A percentile compares a stretch with the other conserved stretches of the same genome.
These are phyloP conservation scores for Rhizophlyctis rosea DNA, from an alignment of 192 early-diverging fungal species.

Conservation along the genomic window DNA sequence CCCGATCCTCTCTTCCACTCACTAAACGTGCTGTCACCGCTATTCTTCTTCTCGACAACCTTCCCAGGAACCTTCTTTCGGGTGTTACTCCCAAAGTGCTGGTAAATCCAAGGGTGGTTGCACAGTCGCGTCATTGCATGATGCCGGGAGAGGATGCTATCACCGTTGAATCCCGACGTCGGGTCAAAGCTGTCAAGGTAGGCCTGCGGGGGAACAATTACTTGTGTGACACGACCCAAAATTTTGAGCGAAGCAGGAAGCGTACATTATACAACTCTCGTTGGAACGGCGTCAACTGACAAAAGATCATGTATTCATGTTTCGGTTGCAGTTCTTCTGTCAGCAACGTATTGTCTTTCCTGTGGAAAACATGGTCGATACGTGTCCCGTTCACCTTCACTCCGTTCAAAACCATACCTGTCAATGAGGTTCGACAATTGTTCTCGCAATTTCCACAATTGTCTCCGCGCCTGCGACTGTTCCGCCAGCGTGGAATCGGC, in stretches of 20 bases:
- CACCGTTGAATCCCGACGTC: not conserved
- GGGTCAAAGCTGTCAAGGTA: not conserved
- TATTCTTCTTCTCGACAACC: too few relatives aligned
- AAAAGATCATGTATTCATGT: constrained; percentile 67
- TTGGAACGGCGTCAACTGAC: constrained; percentile 59
- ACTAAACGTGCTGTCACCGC: too few relatives aligned
- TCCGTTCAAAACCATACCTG: too few relatives aligned
- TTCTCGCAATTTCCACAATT: too few relatives aligned
- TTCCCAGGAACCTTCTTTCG: too few relatives aligned
- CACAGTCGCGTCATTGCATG: not conserved
- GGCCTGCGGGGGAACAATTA: not conserved
- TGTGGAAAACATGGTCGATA: too few relatives aligned
- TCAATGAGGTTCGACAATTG: too few relatives aligned
- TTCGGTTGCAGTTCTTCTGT: constrained; percentile 63
- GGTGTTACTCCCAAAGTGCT: too few relatives aligned
- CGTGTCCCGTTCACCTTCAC: too few relatives aligned
- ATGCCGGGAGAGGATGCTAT: not conserved
- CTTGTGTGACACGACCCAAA: constrained; percentile 12
- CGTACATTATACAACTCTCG: constrained; percentile 51
- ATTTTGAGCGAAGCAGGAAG: not conserved
- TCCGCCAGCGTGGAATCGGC: constrained; percentile 21
- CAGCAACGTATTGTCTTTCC: constrained; percentile 7
- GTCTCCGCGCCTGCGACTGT: too few relatives aligned
- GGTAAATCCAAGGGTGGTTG: constrained; percentile 9
- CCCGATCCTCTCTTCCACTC: too few relatives aligned